phyloP scores from a whole-genome alignment of 768 basidiomycete species.

The Mycena belliarum region DNA sequence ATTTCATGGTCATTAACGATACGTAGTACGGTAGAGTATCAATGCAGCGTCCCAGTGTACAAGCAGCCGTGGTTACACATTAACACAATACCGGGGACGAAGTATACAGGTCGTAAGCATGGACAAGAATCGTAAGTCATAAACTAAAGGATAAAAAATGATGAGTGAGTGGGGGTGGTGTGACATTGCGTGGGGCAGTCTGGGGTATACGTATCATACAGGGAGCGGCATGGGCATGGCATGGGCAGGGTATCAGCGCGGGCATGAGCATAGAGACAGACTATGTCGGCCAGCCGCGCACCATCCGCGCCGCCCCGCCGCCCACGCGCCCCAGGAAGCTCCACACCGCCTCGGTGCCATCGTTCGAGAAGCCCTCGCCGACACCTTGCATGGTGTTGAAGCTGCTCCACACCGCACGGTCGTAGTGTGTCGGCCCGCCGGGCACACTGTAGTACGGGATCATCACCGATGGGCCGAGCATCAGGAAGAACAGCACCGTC shows the following conservation, averaged over 20 bases:
- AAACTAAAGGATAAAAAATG: slow-evolving; percentile 8
- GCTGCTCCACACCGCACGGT: slow-evolving; percentile 76
- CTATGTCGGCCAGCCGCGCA: slow-evolving; percentile 78
- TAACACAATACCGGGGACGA: no score
- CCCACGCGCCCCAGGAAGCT: slow-evolving; percentile 69
- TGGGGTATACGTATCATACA: background rate
- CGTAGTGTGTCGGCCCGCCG: slow-evolving; percentile 72
- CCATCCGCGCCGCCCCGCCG: slow-evolving; percentile 74
- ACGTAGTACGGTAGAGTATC: no score
- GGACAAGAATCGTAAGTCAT: background rate
- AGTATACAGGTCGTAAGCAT: background rate
- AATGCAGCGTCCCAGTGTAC: no score
- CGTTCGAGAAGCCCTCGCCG: slow-evolving; percentile 69
- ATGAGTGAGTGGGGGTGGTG: slow-evolving; percentile 14
- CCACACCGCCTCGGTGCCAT: slow-evolving; percentile 66
- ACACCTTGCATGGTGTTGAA: slow-evolving; percentile 72
- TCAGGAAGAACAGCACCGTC: slow-evolving; percentile 60
- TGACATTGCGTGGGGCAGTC: background rate
- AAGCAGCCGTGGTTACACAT: no score
- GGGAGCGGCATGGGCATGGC: background rate
- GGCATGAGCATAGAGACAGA: background rate
- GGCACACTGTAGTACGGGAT: slow-evolving; percentile 58
- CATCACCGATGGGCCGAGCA: slow-evolving; percentile 59
- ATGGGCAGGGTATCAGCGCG: background rate
- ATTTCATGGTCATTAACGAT: no score